These are phyloP conservation scores for Chlamydomonas sp. DNA, from an alignment of 139 green algal species.

Conservation along the genomic window DNA sequence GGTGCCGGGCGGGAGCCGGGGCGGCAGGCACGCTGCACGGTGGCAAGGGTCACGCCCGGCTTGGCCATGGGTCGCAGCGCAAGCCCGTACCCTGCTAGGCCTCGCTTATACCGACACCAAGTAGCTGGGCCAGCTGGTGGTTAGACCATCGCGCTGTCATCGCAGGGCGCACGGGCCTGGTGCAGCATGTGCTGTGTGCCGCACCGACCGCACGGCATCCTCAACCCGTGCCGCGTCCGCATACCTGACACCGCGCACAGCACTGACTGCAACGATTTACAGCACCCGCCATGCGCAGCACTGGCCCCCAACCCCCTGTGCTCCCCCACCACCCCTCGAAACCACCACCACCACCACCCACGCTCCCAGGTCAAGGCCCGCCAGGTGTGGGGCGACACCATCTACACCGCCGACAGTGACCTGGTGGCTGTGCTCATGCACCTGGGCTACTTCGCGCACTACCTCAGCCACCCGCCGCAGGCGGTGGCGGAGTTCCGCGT, in stretches of 20 bases:
- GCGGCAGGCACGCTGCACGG: too few species aligned
- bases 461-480: slow-evolving; percentile 41
- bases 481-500: slow-evolving; percentile 73
- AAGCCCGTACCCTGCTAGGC: too few species aligned
- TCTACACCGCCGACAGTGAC: slow-evolving; percentile 96
- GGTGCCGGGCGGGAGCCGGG: too few species aligned
- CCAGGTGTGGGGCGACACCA: slow-evolving; percentile 93
- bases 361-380: slow-evolving; percentile 80
- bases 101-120: too few species aligned
- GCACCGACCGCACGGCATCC: neutral
- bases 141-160: too few species aligned
- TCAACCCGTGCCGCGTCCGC: neutral
- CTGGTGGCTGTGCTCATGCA: slow-evolving; percentile 96
- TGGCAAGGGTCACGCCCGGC: too few species aligned
- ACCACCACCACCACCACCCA: neutral
- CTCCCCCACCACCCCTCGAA: too few species aligned
- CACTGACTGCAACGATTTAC: neutral
- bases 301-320: neutral
- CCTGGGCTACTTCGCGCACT: slow-evolving; percentile 83
- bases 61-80: too few species aligned
- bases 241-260: neutral
- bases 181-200: neutral
- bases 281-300: too few species aligned
- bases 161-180: too few species aligned
- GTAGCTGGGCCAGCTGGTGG: too few species aligned